Conservation (phyloP, 2,329 filamentous ascomycete species). For the Ophiognomonia clavigignenti-juglandacearum region DNA sequence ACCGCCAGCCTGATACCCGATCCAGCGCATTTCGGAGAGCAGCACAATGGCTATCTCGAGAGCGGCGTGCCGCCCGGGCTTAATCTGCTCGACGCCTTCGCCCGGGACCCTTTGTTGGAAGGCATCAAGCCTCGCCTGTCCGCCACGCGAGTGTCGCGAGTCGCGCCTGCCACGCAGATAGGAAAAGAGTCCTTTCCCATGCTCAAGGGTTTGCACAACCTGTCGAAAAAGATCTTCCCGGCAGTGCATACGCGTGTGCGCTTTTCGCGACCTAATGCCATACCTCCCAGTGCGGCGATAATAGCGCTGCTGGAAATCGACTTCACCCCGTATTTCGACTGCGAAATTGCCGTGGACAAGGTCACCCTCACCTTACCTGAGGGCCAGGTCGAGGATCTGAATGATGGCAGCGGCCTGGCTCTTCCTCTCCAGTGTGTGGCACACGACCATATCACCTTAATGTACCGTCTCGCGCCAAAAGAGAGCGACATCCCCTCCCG, state of each 20-base stretch:
- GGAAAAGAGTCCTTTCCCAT: slow-evolving; percentile 57
- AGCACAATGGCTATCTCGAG: slow-evolving; percentile 59
- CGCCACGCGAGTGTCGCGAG: slow-evolving; percentile 68
- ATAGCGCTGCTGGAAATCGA: slow-evolving; percentile 71
- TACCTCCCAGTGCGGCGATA: slow-evolving; percentile 54
- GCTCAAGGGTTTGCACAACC: slow-evolving; percentile 58
- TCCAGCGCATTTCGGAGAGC: slow-evolving; percentile 33
- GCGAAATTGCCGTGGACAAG: slow-evolving; percentile 56
- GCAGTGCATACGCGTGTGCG: slow-evolving; percentile 68
- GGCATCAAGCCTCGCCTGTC: slow-evolving; percentile 64
- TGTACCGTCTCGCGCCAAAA: slow-evolving; percentile 61
- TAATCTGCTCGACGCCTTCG: slow-evolving; percentile 74
- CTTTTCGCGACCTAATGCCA: slow-evolving; percentile 60
- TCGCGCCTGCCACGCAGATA: slow-evolving; percentile 60
- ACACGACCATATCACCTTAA: slow-evolving; percentile 70
- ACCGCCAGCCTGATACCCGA: slow-evolving; percentile 56
- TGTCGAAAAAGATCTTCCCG: slow-evolving; percentile 61
- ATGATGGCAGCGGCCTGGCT: slow-evolving; percentile 41
- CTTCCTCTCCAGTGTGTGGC: slow-evolving; percentile 60
- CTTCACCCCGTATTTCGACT: slow-evolving; percentile 65
- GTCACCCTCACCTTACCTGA: slow-evolving; percentile 54
- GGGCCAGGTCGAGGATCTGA: slow-evolving; percentile 55
- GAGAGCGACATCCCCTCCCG: slow-evolving; percentile 40
- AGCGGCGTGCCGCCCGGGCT: slow-evolving; percentile 65
- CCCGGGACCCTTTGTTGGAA: slow-evolving; percentile 57